Evolutionary conservation across 306 rosid genomes (phyloP).

Genomic region (Sicyos edulis): DNA sequence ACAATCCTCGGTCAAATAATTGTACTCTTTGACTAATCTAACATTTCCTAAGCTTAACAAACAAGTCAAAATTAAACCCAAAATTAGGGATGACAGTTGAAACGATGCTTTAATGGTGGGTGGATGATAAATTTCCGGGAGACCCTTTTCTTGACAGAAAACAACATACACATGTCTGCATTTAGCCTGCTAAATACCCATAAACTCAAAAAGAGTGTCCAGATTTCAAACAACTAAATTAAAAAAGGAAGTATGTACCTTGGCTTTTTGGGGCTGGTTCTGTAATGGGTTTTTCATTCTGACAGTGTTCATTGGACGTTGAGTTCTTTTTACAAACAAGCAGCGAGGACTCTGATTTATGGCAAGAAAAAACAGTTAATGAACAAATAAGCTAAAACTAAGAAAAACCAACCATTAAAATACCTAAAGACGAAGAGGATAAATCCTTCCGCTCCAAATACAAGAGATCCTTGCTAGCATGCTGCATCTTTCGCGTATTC

Average conservation of each 20-base stretch:
- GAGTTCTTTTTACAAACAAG: slow-evolving; percentile 35
- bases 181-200: neutral
- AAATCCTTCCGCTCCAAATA: slow-evolving; percentile 43
- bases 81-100: neutral
- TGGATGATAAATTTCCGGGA: neutral
- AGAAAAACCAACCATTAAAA: neutral
- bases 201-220: neutral
- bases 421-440: slow-evolving; percentile 49
- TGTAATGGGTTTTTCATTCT: slow-evolving; percentile 34
- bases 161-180: neutral
- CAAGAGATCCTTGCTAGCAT: slow-evolving; percentile 69
- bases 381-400: too few relatives aligned
- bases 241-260: slow-evolving; percentile 27
- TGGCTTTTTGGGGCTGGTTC: slow-evolving; percentile 45
- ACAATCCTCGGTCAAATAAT: neutral
- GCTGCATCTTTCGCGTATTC: slow-evolving; percentile 32
- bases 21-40: neutral
- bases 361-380: neutral
- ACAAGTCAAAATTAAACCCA: neutral
- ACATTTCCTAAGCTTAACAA: neutral
- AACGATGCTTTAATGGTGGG: neutral
- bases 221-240: neutral
- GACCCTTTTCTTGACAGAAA: neutral
- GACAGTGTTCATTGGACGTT: slow-evolving; percentile 27
- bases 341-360: slow-evolving; percentile 44